A percentile compares a stretch with the other conserved stretches of the same genome.
These are phyloP conservation scores for Xylariaceae sp. DNA, from an alignment of 2,329 filamentous ascomycete genomes.

Conservation along the genomic window DNA sequence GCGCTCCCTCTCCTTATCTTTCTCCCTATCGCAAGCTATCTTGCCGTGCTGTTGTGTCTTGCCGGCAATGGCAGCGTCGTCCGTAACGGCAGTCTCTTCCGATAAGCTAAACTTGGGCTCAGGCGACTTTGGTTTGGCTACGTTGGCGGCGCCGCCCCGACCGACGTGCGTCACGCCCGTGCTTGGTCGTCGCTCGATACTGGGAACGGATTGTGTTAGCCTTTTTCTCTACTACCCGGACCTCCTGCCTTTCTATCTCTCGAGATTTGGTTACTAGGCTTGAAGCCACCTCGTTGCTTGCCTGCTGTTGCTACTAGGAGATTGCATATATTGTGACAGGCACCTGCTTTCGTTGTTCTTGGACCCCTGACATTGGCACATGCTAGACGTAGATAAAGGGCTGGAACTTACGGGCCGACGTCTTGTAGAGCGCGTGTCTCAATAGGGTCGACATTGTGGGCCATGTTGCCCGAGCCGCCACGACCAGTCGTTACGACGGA, in stretches of 20 bases:
- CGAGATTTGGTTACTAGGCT: not conserved
- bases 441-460: slow-evolving; percentile 70
- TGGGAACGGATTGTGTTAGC: slow-evolving; percentile 35
- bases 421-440: slow-evolving; percentile 84
- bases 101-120: slow-evolving; percentile 1
- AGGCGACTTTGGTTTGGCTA: slow-evolving; percentile 53
- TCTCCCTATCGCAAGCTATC: not conserved
- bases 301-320: not conserved
- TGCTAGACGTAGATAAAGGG: slow-evolving; percentile 36
- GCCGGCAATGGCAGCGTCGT: slow-evolving; percentile 40
- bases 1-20: slow-evolving; percentile 3
- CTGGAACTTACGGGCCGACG: slow-evolving; percentile 69
- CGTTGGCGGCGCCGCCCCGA: slow-evolving; percentile 77
- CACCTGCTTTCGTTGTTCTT: not conserved
- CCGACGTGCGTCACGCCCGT: slow-evolving; percentile 70
- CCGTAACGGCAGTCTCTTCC: slow-evolving; percentile 1
- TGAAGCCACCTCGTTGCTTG: not conserved
- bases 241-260: not conserved
- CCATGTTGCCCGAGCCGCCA: slow-evolving; percentile 89
- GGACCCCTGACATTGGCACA: not conserved
- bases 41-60: slow-evolving; percentile 20
- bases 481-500: slow-evolving; percentile 88
- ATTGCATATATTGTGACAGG: not conserved
- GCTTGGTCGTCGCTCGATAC: slow-evolving; percentile 62
- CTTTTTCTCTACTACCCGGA: not conserved